A percentile compares a stretch with the other conserved stretches of the same genome.
These are phyloP conservation scores for Caryopteris hybrid DNA, from an alignment of 305 asterid species.

Conservation along the genomic window DNA sequence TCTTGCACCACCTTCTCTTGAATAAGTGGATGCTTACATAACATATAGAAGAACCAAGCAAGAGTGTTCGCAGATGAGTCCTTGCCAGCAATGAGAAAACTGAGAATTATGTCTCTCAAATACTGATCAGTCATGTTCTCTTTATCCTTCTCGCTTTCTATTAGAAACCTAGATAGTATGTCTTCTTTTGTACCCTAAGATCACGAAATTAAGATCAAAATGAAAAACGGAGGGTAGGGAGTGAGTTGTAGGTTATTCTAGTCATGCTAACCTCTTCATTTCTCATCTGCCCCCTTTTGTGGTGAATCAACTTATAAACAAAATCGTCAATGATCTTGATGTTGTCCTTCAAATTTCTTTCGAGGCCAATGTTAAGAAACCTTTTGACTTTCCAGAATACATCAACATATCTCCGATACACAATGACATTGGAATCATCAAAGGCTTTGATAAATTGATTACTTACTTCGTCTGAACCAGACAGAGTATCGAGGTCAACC, in stretches of 20 bases:
- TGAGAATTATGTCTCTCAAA: constrained; percentile 30
- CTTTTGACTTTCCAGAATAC: constrained; percentile 43
- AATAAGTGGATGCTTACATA: constrained; percentile 30
- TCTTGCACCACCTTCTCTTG: constrained; percentile 31
- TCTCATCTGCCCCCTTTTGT: constrained; percentile 36
- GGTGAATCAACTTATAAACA: constrained; percentile 35
- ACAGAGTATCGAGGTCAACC: constrained; percentile 39
- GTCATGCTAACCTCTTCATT: constrained; percentile 22
- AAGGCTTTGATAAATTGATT: constrained; percentile 36
- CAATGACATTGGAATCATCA: constrained; percentile 46
- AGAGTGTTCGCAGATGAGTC: constrained; percentile 33
- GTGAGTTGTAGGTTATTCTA: background rate
- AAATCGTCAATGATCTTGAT: constrained; percentile 38
- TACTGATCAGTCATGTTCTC: constrained; percentile 25
- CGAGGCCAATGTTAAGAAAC: constrained; percentile 38
- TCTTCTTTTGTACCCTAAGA: constrained; percentile 25
- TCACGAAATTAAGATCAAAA: background rate
- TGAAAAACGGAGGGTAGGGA: background rate
- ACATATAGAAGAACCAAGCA: constrained; percentile 38
- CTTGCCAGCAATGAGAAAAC: constrained; percentile 28
- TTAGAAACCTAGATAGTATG: constrained; percentile 35
- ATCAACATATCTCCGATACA: constrained; percentile 39
- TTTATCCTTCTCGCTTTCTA: constrained; percentile 23
- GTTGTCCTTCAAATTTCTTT: constrained; percentile 39
- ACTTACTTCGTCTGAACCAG: constrained; percentile 38